These are phyloP conservation scores for Corchorus olitorius DNA, from an alignment of 345 rosid species.

Conservation along the genomic window DNA sequence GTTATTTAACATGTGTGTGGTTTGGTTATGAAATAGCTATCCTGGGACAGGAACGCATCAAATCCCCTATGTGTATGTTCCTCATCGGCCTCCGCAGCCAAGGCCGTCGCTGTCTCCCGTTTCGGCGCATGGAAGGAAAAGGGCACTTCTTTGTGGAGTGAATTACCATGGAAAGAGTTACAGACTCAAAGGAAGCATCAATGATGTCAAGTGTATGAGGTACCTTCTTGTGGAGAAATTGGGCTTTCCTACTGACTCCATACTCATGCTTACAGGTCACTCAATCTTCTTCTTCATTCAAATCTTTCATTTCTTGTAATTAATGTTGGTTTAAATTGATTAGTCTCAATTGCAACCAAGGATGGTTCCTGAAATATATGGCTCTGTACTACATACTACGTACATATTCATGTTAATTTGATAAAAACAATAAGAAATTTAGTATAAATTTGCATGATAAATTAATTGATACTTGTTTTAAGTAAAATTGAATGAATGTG, in stretches of 20 bases:
- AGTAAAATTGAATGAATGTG: constrained; percentile 12
- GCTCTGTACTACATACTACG: too few species aligned
- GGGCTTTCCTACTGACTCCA: constrained; percentile 49
- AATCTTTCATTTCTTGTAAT: not conserved
- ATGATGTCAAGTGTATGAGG: constrained; percentile 59
- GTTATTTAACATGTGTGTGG: not conserved
- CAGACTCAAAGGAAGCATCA: constrained; percentile 50
- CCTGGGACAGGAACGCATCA: constrained; percentile 13
- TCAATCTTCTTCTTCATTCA: not conserved
- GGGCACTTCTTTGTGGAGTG: constrained; percentile 60
- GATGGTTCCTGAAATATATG: not conserved
- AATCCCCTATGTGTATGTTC: constrained; percentile 11
- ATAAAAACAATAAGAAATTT: too few species aligned
- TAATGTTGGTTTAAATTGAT: not conserved
- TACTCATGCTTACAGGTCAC: constrained; percentile 34
- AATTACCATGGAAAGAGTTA: constrained; percentile 45
- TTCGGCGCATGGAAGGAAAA: constrained; percentile 39
- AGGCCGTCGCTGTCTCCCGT: constrained; percentile 23
- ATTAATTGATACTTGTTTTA: too few species aligned
- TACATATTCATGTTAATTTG: too few species aligned
- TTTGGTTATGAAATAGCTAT: constrained; percentile 3
- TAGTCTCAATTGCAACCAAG: not conserved
- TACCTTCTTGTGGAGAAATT: constrained; percentile 45
- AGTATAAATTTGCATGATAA: too few species aligned
- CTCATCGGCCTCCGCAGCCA: constrained; percentile 21